These are phyloP conservation scores for Botrytis elliptica DNA, from an alignment of 2,329 filamentous ascomycete species.

Conservation along the genomic window DNA sequence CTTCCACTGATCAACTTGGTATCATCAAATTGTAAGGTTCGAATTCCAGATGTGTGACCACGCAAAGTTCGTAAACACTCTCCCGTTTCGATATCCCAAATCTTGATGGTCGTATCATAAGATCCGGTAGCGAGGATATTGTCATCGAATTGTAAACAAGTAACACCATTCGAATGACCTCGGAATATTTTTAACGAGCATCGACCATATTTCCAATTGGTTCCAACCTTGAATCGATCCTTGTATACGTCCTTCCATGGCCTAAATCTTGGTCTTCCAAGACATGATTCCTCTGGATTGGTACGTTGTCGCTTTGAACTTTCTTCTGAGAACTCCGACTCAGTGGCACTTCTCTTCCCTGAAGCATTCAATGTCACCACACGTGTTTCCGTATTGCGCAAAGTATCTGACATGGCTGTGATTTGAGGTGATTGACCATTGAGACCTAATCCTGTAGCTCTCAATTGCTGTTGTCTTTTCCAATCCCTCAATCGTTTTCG, in stretches of 20 bases:
- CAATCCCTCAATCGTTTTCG: constrained; percentile 83
- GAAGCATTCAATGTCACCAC: constrained; percentile 24
- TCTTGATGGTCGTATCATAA: constrained; percentile 92
- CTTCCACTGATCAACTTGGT: constrained; percentile 87
- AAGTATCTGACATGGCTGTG: constrained; percentile 47
- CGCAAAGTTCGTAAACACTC: constrained; percentile 79
- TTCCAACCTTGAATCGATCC: constrained; percentile 91
- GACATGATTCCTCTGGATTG: constrained; percentile 29
- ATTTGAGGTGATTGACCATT: constrained; percentile 53
- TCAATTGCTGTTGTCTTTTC: constrained; percentile 70
- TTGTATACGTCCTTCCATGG: constrained; percentile 98
- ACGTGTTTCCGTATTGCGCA: constrained; percentile 19
- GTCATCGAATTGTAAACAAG: constrained; percentile 69
- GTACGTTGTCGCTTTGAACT: constrained; percentile 32
- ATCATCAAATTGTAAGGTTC: constrained; percentile 90
- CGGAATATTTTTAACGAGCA: constrained; percentile 81
- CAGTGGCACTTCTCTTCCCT: constrained; percentile 33
- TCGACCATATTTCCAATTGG: constrained; percentile 95
- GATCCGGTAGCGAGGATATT: constrained; percentile 90
- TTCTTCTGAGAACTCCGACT: constrained; percentile 25
- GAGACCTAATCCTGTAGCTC: constrained; percentile 58
- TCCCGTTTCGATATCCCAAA: constrained; percentile 91
- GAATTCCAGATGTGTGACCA: constrained; percentile 80
- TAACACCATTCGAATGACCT: constrained; percentile 85
- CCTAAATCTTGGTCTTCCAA: constrained; percentile 51